Base-by-base conservation (phyloP, 805 yeast species). In the Maudiozyma bulderi region DNA sequence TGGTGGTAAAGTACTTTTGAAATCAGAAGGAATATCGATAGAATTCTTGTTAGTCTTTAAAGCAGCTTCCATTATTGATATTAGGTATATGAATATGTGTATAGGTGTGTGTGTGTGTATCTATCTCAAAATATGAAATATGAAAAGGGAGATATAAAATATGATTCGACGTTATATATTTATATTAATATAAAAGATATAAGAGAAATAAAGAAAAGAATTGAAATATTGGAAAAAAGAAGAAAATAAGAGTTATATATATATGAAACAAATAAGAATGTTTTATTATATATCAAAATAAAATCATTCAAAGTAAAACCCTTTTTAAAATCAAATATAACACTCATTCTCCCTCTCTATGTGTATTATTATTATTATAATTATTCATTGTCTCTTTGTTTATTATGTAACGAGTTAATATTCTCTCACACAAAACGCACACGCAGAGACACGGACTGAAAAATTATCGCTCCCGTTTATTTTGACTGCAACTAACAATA, bases 1-100 rank as follows among this genome's bases (percentile, higher is more conserved):
- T 47, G 98, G 98, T 32, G 97, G 96, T 51, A 91, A 72, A 26
- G 88, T 64, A 5, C 75, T 57, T 51, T 72, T 73, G 57, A 73
- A 71, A 54, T 66, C 60, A 2, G 59, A 44, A 33, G 74, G 72
- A 14, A 70, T 68, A 8, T 50, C 52, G 47, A 48, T 40, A 32
- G 45, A 43, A 11, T 34, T 41, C 13, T 37, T 40, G 29, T 44
- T 44, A 30, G 37, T 41, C n/a, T 35, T 33, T 20, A 39, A 13
- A 26, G 42, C 15, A 20, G 42, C 14, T 14, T n/a, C 32, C 11
- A 7, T 37, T 8, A 39, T 45, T 31, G 43, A 26, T 9, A 14
- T 20, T 28, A 34, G 40, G 26, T 20, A 20, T 32, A 15, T 10
- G n/a, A 9, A 6, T 44, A 40, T 39, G 43, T 45, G 43, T 30